A percentile compares a stretch with the other conserved stretches of the same genome.
Conservation (phyloP, 108 stramenopile genomes). For the Cyclotella cryptica region DNA sequence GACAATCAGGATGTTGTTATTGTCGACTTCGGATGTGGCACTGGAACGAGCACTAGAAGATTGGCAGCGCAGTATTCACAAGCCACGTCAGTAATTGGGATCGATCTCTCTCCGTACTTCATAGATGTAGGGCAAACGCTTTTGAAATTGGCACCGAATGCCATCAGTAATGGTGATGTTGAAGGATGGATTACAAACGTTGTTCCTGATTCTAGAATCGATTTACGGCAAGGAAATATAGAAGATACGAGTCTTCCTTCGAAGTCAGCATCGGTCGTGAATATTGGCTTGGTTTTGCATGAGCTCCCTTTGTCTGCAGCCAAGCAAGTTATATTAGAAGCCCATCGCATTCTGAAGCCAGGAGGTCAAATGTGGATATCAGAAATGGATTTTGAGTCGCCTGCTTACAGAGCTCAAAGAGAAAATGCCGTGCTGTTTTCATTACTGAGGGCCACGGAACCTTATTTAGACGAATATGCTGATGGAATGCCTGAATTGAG, state of each 20-base stretch:
- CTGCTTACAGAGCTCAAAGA: slow-evolving; percentile 79
- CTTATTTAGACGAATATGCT: slow-evolving; percentile 84
- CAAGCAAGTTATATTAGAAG: slow-evolving; percentile 64
- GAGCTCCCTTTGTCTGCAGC: slow-evolving; percentile 66
- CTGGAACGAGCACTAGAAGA: slow-evolving; percentile 77
- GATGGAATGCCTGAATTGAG: slow-evolving; percentile 66
- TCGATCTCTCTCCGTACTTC: slow-evolving; percentile 81
- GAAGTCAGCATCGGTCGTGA: slow-evolving; percentile 68
- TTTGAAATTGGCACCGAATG: slow-evolving; percentile 59
- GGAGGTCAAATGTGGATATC: slow-evolving; percentile 79
- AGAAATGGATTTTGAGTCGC: slow-evolving; percentile 89
- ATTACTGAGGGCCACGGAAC: slow-evolving; percentile 79
- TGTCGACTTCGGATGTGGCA: slow-evolving; percentile 81
- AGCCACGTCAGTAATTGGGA: slow-evolving; percentile 58
- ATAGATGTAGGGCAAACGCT: slow-evolving; percentile 62
- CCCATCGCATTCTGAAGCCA: slow-evolving; percentile 66
- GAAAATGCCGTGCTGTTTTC: slow-evolving; percentile 79
- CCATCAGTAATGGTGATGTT: slow-evolving; percentile 15
- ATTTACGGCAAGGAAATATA: slow-evolving; percentile 68
- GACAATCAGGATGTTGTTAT: slow-evolving; percentile 39
- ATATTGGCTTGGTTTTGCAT: slow-evolving; percentile 77
- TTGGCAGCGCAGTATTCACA: slow-evolving; percentile 69
- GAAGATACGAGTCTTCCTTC: slow-evolving; percentile 54
- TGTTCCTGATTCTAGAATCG: slow-evolving; percentile 62
- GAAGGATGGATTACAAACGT: slow-evolving; percentile 75